A percentile compares a stretch with the other conserved stretches of the same genome.
phyloP scores from a whole-genome alignment of 495 filamentous ascomycete species.

The Neurospora tetrasperma region DNA sequence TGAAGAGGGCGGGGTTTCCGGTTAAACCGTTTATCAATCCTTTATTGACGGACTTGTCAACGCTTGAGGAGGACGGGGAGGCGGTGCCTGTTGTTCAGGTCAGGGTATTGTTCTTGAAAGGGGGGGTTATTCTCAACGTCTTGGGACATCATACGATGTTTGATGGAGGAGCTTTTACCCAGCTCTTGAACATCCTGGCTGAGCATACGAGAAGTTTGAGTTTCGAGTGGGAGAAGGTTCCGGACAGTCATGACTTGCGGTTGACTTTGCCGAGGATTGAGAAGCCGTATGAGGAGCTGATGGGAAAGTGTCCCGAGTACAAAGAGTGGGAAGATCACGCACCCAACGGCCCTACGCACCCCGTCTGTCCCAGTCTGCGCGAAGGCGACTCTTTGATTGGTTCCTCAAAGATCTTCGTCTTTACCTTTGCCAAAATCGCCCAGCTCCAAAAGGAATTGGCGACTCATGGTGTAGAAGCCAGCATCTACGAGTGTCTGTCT shows the following conservation, averaged over 20 bases:
- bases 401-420: neutral
- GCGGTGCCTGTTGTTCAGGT: slow-evolving; percentile 22
- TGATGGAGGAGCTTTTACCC: slow-evolving; percentile 19
- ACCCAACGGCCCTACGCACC: neutral
- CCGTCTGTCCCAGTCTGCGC: neutral
- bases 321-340: neutral
- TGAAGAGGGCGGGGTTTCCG: slow-evolving; percentile 20
- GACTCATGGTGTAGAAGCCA: neutral
- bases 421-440: neutral
- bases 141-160: slow-evolving; percentile 24
- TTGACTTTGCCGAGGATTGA: neutral
- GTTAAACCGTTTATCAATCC: slow-evolving; percentile 19
- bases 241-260: neutral
- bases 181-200: neutral
- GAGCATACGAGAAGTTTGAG: neutral
- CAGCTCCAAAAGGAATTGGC: neutral
- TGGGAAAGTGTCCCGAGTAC: neutral
- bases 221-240: neutral
- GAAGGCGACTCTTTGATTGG: neutral
- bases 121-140: slow-evolving; percentile 23
- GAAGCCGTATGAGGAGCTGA: neutral
- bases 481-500: neutral
- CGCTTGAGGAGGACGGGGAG: slow-evolving; percentile 5
- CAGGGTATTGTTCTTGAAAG: slow-evolving; percentile 18
- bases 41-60: slow-evolving; percentile 9